Evolutionary conservation across 768 basidiomycete species (phyloP), one percentile per base, ranked within the genome.

Genomic region (Boletus vermiculosoides): DNA sequence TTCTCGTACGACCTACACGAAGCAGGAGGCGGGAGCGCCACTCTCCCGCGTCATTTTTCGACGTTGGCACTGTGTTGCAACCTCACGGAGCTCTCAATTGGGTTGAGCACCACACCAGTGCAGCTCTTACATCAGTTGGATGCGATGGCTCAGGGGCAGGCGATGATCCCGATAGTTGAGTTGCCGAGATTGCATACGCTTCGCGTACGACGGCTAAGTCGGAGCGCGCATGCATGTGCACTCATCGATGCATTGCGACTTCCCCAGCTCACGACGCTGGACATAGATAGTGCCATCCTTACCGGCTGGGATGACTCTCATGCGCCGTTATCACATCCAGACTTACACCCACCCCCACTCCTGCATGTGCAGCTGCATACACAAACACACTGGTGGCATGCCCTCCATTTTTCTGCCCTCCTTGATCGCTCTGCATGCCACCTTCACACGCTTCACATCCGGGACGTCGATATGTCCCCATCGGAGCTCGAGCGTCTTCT

Each of bases 1-100:
- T 54, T 69, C 22, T 63, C 66, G 12, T 70, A 70, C 33, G 58
- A 66, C 31, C 34, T 63, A 3, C 61, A 68, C 15, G 68, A 70
- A 53, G 55, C 67, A n/a, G 57, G 67, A 2, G 67, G 67, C 16
- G 63, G 64, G 46, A 63, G 61, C 11, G 55, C 60, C 37, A 65
- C 63, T 12, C 55, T 67, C 5, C 49, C 65, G 0, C 65, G 63
- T 3, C 57, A 69, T 37, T 67, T 70, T 45, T 50, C 54, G 10
- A 47, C 23, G 4, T 33, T 69, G 48, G 53, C 34, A 0, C 44
- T 41, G 5, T 69, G 68, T 39, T 52, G 10, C 20, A 68, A 66
- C 37, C 61, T 69, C 57, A 50, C 52, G 0, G 60, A 62, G 20
- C 64, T 67, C 22, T 69, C 68, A 2, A 60, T 69, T 5, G 66